A percentile compares a stretch with the other conserved stretches of the same genome.
phyloP scores from a whole-genome alignment of 148 eudicot species.

The Fallopia convolvulus region DNA sequence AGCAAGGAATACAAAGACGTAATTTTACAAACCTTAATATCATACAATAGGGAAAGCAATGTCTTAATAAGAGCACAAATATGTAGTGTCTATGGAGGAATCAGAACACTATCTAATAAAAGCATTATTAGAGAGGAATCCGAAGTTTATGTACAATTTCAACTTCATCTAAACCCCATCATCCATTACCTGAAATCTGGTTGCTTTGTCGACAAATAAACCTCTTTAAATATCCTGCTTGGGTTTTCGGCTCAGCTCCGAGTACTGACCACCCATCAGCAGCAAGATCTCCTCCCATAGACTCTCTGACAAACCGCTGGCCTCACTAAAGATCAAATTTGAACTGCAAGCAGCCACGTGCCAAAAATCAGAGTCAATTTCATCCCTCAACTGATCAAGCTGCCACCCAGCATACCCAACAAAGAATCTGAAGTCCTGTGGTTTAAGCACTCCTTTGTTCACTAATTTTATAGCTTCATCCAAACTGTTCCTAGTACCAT shows the following conservation, averaged over 20 bases:
- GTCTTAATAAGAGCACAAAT: neutral
- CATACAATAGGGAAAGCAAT: neutral
- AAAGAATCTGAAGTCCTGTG: constrained; percentile 88
- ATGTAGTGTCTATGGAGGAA: neutral
- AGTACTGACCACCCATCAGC: constrained; percentile 91
- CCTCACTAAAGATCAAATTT: constrained; percentile 40
- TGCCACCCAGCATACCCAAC: constrained; percentile 98
- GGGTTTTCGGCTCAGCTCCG: constrained; percentile 91
- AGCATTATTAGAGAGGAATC: neutral
- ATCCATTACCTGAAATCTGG: constrained; percentile 2
- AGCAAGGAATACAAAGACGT: neutral
- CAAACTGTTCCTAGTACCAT: constrained; percentile 75
- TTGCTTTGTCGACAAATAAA: neutral
- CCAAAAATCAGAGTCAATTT: constrained; percentile 77
- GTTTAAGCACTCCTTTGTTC: constrained; percentile 64
- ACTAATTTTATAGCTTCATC: constrained; percentile 70
- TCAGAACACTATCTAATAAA: neutral
- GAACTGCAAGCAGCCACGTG: constrained; percentile 87
- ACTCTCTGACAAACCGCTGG: constrained; percentile 42
- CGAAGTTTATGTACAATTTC: constrained; percentile 5
- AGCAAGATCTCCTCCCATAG: constrained; percentile 93
- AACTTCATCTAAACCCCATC: constrained; percentile 1
- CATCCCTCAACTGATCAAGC: constrained; percentile 72
- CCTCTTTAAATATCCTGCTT: constrained; percentile 55
- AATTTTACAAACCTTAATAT: constrained; percentile 5